Conservation (phyloP, 2,329 filamentous ascomycete species). For the Hypoxylon sp. region DNA sequence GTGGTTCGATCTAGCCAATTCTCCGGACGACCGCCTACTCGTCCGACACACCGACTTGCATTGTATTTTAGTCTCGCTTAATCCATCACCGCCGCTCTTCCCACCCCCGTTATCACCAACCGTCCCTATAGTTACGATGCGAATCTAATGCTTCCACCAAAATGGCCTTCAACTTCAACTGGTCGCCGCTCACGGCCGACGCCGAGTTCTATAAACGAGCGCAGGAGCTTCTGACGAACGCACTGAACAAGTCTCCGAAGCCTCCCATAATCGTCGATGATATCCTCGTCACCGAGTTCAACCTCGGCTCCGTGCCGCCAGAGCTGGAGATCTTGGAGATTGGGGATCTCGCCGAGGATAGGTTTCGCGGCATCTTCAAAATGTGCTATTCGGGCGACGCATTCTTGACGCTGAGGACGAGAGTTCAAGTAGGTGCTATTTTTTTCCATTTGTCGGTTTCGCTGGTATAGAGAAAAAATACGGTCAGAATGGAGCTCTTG, state of each 20-base stretch:
- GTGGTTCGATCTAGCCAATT: slow-evolving; percentile 42
- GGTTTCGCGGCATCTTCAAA: slow-evolving; percentile 98
- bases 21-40: slow-evolving; percentile 35
- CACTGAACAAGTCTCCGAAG: slow-evolving; percentile 97
- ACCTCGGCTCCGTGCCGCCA: slow-evolving; percentile 93
- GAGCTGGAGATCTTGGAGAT: slow-evolving; percentile 98
- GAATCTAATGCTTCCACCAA: slow-evolving; percentile 61
- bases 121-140: slow-evolving; percentile 32
- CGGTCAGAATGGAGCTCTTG: background rate
- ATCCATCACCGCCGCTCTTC: slow-evolving; percentile 30
- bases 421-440: slow-evolving; percentile 81
- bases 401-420: slow-evolving; percentile 93
- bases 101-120: slow-evolving; percentile 23
- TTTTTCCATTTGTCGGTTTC: slow-evolving; percentile 8
- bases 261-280: slow-evolving; percentile 99
- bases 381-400: slow-evolving; percentile 98
- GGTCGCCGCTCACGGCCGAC: slow-evolving; percentile 98
- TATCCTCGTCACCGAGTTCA: slow-evolving; percentile 97
- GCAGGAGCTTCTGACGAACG: slow-evolving; percentile 92
- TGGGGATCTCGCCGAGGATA: slow-evolving; percentile 95
- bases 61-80: slow-evolving; percentile 41
- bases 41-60: slow-evolving; percentile 39
- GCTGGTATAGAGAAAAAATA: background rate
- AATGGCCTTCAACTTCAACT: slow-evolving; percentile 99
- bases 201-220: slow-evolving; percentile 91